These are phyloP conservation scores for Helianthus annuus DNA, from an alignment of 129 eudicot genomes.

Conservation along the genomic window HanXRQr2.0-SUNRISE NC_035444.2:15699793-15700292, in stretches of 20 bases:
- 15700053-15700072: neutral
- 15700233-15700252: neutral
- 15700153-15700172: neutral
- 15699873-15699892: neutral
- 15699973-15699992: neutral
- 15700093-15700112: neutral
- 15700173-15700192: too few species aligned
- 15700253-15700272: neutral
- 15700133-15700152: neutral
- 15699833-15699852: neutral
- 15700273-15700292: neutral
- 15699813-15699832: neutral
- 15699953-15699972: conserved; percentile 7
- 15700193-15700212: neutral
- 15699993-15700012: neutral
- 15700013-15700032: neutral
- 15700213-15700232: neutral
- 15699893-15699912: neutral
- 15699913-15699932: neutral
- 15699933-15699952: neutral
- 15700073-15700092: neutral
- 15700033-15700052: neutral
- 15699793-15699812: conserved; percentile 33
- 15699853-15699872: neutral
- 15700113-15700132: neutral